Percentiles rank a stretch among this genome's conserved stretches.
These are phyloP conservation scores for Phaeosphaeria sp. DNA, from an alignment of 2,329 filamentous ascomycete species.

Conservation along the genomic window DNA sequence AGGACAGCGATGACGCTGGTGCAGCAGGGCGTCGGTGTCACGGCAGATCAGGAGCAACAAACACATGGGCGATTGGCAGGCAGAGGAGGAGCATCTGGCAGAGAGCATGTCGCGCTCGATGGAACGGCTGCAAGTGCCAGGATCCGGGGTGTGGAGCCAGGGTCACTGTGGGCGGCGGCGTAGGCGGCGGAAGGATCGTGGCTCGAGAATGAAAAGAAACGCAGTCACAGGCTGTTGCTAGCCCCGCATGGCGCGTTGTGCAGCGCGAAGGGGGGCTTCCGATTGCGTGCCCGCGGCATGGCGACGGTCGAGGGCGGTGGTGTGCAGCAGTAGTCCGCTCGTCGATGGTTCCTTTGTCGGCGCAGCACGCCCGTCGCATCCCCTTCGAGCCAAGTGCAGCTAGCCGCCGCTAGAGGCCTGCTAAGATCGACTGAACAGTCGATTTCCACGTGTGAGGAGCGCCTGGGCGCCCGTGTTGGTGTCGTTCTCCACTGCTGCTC, in stretches of 20 bases:
- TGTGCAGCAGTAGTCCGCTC: not conserved
- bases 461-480: not conserved
- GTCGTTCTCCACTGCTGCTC: slow-evolving; percentile 14
- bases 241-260: too few relatives aligned
- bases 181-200: not conserved
- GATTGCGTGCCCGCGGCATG: too few relatives aligned
- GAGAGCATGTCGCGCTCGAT: not conserved
- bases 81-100: not conserved
- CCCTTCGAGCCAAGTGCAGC: slow-evolving; percentile 30
- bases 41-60: not conserved
- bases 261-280: too few relatives aligned
- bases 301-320: too few relatives aligned
- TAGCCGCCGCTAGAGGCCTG: slow-evolving; percentile 45
- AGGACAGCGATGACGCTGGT: not conserved
- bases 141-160: not conserved
- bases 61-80: not conserved
- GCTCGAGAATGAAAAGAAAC: not conserved
- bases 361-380: not conserved
- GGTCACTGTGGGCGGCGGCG: too few relatives aligned
- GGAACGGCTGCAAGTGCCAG: not conserved
- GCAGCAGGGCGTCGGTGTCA: not conserved
- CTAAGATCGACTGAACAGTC: slow-evolving; percentile 44
- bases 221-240: too few relatives aligned
- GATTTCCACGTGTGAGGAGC: slow-evolving; percentile 45
- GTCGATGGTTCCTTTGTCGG: not conserved